Base-by-base conservation (phyloP, 495 filamentous ascomycete species). In the Xeromyces bisporus region DNA sequence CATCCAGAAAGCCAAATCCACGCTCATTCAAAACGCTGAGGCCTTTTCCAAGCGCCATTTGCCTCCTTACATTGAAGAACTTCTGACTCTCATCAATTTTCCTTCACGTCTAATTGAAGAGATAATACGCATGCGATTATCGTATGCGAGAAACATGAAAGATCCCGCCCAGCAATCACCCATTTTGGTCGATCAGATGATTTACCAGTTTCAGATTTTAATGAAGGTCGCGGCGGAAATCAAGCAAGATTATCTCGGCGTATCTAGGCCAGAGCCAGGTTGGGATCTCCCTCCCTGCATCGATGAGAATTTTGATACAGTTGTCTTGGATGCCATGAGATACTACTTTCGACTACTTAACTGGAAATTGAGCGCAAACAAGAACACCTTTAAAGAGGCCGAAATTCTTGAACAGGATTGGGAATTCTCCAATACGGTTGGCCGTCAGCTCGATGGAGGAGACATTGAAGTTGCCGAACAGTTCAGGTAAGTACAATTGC, bases 391-490 rank as follows among this genome's bases (percentile, higher is more conserved):
- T 67, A 96, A 96, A 48, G 89, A 96, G 45, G 89, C 89, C 8
- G 89, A 97, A 54, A 81, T 97, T 38, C 58, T 97, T 18, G 87
- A 93, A 46, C 86, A 93, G 42, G 89, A 96, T 51, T 97, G 89
- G 87, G 79, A 77, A 15, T 96, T 93, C 39, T 85, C 79, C 1
- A 94, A 94, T 44, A 77, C 84, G 34, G 78, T 96, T 36, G 89
- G 86, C 8, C 69, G 77, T 14, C 79, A 83, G 42, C 66, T 97
- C 23, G 75, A 87, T 29, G 81, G 81, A 24, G 89, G 91, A 33
- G 86, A 96, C 55, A 76, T 94, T 16, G 84, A 96, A 58, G 91
- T 96, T 23, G 89, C 89, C n/a, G 89, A 97, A 55, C 91, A 97
- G 46, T 97, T 96, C 47, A 89, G 79, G 67, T 71, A 54, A 23